These are phyloP conservation scores for Aureobasidium sp. DNA, from an alignment of 2,329 filamentous ascomycete species.

Conservation along the genomic window DNA sequence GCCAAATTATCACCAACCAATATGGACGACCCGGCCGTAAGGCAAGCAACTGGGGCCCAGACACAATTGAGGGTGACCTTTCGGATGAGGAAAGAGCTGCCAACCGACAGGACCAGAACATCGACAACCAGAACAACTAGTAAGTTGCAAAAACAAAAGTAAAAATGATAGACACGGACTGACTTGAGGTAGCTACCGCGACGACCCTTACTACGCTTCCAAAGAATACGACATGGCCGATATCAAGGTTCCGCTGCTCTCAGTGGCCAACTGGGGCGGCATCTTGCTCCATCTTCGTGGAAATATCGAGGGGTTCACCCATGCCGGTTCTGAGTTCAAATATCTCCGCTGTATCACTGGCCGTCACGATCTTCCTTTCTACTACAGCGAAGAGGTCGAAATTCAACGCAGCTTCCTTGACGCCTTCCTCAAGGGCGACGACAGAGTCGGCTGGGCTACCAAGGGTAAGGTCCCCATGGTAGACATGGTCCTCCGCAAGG, in stretches of 20 bases:
- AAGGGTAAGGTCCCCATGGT: constrained; percentile 54
- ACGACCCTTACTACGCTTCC: constrained; percentile 55
- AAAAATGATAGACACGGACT: constrained; percentile 27
- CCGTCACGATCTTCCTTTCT: constrained; percentile 64
- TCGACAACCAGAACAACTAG: constrained; percentile 35
- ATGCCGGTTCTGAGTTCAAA: constrained; percentile 58
- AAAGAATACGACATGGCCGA: constrained; percentile 59
- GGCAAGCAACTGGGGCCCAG: constrained; percentile 45
- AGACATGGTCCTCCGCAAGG: constrained; percentile 54
- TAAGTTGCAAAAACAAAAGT: constrained; percentile 24
- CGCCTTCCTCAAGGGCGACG: constrained; percentile 61
- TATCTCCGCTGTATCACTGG: constrained; percentile 62
- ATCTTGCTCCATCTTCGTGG: constrained; percentile 62
- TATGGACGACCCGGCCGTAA: constrained; percentile 48
- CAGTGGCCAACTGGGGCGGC: constrained; percentile 63
- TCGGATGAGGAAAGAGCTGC: constrained; percentile 42
- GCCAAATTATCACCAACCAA: constrained; percentile 61
- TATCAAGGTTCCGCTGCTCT: constrained; percentile 59
- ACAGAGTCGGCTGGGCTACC: constrained; percentile 51
- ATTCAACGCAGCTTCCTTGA: constrained; percentile 60
- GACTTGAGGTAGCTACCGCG: constrained; percentile 46
- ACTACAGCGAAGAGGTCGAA: constrained; percentile 60
- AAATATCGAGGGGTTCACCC: constrained; percentile 57
- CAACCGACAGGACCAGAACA: constrained; percentile 35
- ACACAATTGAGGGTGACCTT: constrained; percentile 53